Percentiles rank a stretch among this genome's conserved stretches.
These are phyloP conservation scores for Galeopsis tetrahit DNA, from an alignment of 257 asterid genomes.

Conservation along the genomic window DNA sequence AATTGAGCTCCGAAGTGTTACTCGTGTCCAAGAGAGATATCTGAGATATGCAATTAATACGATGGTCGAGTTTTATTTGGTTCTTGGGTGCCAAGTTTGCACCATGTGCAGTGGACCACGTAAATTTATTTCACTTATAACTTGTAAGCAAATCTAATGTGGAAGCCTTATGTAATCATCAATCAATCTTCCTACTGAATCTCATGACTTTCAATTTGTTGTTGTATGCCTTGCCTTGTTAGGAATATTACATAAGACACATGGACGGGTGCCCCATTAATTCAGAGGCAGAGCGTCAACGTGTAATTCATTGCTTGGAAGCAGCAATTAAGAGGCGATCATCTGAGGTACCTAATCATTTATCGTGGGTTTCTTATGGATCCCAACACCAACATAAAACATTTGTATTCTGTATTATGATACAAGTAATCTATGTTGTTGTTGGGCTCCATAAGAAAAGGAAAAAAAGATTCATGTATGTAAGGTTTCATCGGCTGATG, in stretches of 20 bases:
- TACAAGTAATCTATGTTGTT: too few species aligned
- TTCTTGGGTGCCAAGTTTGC: constrained; percentile 10
- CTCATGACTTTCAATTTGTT: background rate
- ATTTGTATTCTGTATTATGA: too few species aligned
- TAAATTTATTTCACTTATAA: background rate
- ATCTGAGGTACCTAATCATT: constrained; percentile 49
- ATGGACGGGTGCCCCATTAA: constrained; percentile 64
- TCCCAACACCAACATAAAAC: too few species aligned
- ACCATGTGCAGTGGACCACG: constrained; percentile 27
- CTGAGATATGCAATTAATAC: constrained; percentile 1
- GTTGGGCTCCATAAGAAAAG: too few species aligned
- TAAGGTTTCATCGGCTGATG: background rate
- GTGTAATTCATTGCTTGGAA: constrained; percentile 67
- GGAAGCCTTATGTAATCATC: background rate
- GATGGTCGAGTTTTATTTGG: constrained; percentile 5
- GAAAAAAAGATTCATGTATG: background rate
- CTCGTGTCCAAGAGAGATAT: background rate
- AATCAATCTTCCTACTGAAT: background rate
- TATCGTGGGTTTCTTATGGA: background rate
- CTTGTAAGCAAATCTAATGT: constrained; percentile 5
- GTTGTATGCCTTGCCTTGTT: constrained; percentile 15
- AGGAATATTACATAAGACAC: constrained; percentile 79
- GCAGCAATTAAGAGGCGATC: constrained; percentile 76
- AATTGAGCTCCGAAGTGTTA: background rate
- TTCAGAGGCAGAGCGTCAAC: constrained; percentile 65